These are phyloP conservation scores for Citrus reticulata DNA, from an alignment of 345 rosid genomes.

Conservation along the genomic window DNA sequence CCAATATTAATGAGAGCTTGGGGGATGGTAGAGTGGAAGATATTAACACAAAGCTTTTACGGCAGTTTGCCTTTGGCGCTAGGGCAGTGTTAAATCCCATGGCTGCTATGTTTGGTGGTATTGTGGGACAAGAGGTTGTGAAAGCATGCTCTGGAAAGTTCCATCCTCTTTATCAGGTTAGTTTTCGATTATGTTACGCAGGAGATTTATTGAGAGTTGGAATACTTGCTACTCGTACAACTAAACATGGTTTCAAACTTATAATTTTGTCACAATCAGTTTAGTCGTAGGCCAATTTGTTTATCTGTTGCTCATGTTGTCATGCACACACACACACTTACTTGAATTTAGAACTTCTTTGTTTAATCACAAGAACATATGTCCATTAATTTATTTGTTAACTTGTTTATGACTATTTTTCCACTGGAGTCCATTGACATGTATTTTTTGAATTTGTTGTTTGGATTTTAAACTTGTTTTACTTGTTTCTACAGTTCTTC, in stretches of 20 bases:
- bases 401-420: background rate
- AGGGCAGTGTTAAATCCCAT: constrained; percentile 96
- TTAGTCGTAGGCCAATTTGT: background rate
- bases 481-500: constrained; percentile 62
- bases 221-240: background rate
- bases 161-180: constrained; percentile 93
- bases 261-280: background rate
- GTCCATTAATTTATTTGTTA: background rate
- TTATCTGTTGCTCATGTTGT: background rate
- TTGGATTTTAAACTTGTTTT: constrained; percentile 16
- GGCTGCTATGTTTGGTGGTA: constrained; percentile 99
- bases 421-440: background rate
- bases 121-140: constrained; percentile 97
- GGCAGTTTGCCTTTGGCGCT: constrained; percentile 89
- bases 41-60: constrained; percentile 69
- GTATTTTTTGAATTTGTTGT: constrained; percentile 3
- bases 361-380: background rate
- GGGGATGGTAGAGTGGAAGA: constrained; percentile 78
- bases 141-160: constrained; percentile 99
- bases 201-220: background rate
- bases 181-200: background rate
- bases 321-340: background rate
- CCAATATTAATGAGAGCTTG: constrained; percentile 53
- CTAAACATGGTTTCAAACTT: background rate
- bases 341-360: background rate